These are phyloP conservation scores for Cytospora chrysosperma DNA, from an alignment of 2,329 filamentous ascomycete genomes.

Conservation along the genomic window DNA sequence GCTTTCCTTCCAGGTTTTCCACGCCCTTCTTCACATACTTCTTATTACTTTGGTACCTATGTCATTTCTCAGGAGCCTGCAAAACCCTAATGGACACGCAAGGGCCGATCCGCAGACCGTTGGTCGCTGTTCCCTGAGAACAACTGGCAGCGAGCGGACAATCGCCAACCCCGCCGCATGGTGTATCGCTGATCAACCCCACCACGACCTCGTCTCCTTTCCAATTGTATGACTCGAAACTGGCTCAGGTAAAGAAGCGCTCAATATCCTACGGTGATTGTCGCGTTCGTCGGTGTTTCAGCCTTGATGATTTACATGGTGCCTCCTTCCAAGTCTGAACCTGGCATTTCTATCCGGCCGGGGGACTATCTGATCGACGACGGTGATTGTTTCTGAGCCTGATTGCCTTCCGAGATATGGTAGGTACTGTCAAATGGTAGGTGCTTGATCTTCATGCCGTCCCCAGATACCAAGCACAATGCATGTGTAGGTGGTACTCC, in stretches of 20 bases:
- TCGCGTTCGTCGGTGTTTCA: constrained; percentile 10
- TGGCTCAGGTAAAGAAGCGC: not conserved
- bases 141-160: not conserved
- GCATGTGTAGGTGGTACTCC: not conserved
- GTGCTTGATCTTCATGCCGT: not conserved
- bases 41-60: not conserved
- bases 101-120: constrained; percentile 2
- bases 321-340: not conserved
- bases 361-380: not conserved
- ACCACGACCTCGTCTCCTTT: constrained; percentile 8
- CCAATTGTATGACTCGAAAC: constrained; percentile 8
- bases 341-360: not conserved
- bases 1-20: not conserved
- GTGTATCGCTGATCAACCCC: constrained; percentile 5
- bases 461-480: not conserved
- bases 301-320: constrained; percentile 11
- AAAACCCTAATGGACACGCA: not conserved
- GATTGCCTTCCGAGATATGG: not conserved
- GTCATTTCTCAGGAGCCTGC: not conserved
- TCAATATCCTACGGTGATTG: not conserved
- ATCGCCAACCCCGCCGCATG: not conserved
- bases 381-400: not conserved
- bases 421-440: not conserved
- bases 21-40: not conserved
- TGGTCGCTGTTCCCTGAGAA: not conserved